Evolutionary conservation across 257 asterid species (phyloP).

Genomic region (Oldenlandia corymbosa): DNA sequence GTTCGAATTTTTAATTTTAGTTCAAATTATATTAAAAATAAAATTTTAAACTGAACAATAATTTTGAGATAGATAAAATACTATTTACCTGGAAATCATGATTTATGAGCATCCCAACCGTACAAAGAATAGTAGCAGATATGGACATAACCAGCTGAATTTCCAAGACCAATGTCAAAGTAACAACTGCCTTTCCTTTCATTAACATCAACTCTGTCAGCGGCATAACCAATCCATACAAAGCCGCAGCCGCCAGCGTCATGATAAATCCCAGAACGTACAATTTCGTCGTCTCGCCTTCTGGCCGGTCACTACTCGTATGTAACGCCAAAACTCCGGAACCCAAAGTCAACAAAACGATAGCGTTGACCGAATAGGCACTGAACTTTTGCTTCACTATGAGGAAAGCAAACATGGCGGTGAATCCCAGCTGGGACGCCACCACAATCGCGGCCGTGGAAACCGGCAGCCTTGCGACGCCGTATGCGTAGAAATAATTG

Average conservation of each 20-base stretch:
- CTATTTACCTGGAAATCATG: conserved; percentile 24
- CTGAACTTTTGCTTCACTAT: conserved; percentile 27
- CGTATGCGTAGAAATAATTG: conserved; percentile 20
- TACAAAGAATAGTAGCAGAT: conserved; percentile 20
- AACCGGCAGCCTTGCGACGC: conserved; percentile 16
- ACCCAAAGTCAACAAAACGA: conserved; percentile 18
- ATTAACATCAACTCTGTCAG: conserved; percentile 21
- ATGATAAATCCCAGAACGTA: conserved; percentile 23
- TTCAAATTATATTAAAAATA: too few relatives aligned
- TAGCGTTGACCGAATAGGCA: conserved; percentile 21
- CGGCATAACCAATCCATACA: conserved; percentile 23
- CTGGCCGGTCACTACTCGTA: conserved; percentile 18
- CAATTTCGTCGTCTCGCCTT: conserved; percentile 14
- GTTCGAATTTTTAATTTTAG: too few relatives aligned
- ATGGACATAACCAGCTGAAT: conserved; percentile 21
- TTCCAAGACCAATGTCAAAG: conserved; percentile 21
- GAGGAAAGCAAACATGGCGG: conserved; percentile 23
- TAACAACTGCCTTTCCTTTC: conserved; percentile 17
- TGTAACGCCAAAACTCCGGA: conserved; percentile 21
- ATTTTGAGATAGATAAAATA: too few relatives aligned
- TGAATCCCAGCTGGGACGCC: conserved; percentile 21
- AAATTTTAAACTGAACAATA: too few relatives aligned
- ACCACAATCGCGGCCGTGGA: conserved; percentile 18
- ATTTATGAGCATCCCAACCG: conserved; percentile 24
- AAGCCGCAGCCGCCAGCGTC: conserved; percentile 22